Evolutionary conservation across 306 rosid species (phyloP).

Genomic region (Rosa rugosa): DNA sequence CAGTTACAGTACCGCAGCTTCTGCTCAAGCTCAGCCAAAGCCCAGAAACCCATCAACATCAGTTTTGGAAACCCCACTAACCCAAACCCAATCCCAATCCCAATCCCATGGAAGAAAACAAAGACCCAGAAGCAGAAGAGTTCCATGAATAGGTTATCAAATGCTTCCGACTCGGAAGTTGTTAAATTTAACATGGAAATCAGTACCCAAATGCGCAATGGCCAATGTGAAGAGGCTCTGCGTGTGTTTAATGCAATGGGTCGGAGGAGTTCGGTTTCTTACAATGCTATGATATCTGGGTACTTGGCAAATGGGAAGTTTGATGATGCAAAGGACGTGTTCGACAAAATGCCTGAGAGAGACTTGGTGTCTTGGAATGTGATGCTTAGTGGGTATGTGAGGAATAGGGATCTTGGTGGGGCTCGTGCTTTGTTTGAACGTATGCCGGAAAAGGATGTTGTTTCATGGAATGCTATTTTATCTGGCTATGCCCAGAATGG

Average conservation of each 20-base stretch:
- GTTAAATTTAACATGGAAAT: slow-evolving; percentile 60
- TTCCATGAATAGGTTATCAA: slow-evolving; percentile 21
- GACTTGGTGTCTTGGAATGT: slow-evolving; percentile 82
- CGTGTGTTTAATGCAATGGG: slow-evolving; percentile 61
- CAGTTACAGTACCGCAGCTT: slow-evolving; percentile 28
- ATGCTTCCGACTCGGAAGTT: slow-evolving; percentile 46
- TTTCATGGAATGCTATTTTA: slow-evolving; percentile 80
- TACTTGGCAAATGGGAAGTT: slow-evolving; percentile 52
- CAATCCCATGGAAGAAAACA: slow-evolving; percentile 30
- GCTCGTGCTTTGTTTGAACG: slow-evolving; percentile 60
- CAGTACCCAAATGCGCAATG: slow-evolving; percentile 67
- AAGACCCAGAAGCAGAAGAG: slow-evolving; percentile 21
- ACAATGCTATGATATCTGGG: slow-evolving; percentile 78
- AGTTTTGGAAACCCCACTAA: slow-evolving; percentile 11
- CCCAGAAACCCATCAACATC: slow-evolving; percentile 25
- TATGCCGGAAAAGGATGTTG: slow-evolving; percentile 72
- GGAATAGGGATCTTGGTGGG: slow-evolving; percentile 50
- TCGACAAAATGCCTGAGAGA: slow-evolving; percentile 67
- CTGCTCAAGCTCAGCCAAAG: slow-evolving; percentile 25
- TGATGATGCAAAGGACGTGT: slow-evolving; percentile 55
- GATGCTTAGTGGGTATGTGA: slow-evolving; percentile 77
- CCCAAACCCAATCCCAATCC: slow-evolving; percentile 23
- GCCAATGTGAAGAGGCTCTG: slow-evolving; percentile 63
- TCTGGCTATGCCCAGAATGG: slow-evolving; percentile 88
- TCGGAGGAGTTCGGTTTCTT: slow-evolving; percentile 60